Evolutionary conservation across 306 rosid genomes (phyloP).

Genomic region (Cicer yamashitae): DNA sequence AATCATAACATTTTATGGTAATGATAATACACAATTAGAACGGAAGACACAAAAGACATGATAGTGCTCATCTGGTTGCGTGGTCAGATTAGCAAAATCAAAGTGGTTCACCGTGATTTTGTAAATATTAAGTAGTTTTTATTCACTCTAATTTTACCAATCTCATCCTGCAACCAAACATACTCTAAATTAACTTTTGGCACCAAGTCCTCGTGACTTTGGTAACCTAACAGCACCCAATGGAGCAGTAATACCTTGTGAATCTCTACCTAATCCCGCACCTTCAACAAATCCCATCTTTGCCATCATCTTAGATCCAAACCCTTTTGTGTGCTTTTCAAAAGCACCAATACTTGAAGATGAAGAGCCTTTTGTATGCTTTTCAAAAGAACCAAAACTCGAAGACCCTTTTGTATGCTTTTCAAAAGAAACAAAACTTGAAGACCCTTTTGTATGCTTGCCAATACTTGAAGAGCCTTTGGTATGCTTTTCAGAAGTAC

Average conservation of each 20-base stretch:
- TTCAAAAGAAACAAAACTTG: slow-evolving; percentile 63
- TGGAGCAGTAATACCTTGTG: slow-evolving; percentile 86
- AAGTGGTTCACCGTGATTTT: too few species aligned
- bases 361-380: slow-evolving; percentile 72
- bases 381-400: slow-evolving; percentile 71
- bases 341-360: slow-evolving; percentile 61
- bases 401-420: slow-evolving; percentile 54
- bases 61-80: not conserved
- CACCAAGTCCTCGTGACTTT: slow-evolving; percentile 82
- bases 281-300: slow-evolving; percentile 97
- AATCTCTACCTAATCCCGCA: slow-evolving; percentile 71
- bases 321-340: slow-evolving; percentile 89
- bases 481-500: slow-evolving; percentile 70
- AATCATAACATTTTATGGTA: not conserved
- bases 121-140: too few species aligned
- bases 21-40: slow-evolving; percentile 18
- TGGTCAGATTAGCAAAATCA: too few species aligned
- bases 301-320: slow-evolving; percentile 95
- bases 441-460: slow-evolving; percentile 52
- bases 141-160: too few species aligned
- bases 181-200: slow-evolving; percentile 52
- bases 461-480: slow-evolving; percentile 51
- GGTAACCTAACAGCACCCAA: slow-evolving; percentile 70
- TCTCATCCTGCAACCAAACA: too few species aligned
- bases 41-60: slow-evolving; percentile 2